phyloP scores from a whole-genome alignment of 2,329 filamentous ascomycete species.

The Monosporascus sp. region DNA sequence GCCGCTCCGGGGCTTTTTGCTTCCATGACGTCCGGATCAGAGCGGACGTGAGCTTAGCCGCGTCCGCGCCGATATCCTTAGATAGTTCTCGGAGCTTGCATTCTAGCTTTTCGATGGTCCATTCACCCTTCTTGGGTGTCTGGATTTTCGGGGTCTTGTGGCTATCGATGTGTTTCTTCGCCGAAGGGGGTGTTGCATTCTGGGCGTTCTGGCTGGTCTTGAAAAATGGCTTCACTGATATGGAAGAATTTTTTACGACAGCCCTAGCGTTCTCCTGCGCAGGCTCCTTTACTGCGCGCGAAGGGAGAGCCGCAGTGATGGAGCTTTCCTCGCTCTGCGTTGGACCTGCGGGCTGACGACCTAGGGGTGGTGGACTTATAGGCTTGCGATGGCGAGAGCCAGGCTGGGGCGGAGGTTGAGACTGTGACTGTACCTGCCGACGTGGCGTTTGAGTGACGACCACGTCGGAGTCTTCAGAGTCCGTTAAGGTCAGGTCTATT shows the following conservation, averaged over 20 bases:
- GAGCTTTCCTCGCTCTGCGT: slow-evolving; percentile 7
- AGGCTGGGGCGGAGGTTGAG: slow-evolving; percentile 10
- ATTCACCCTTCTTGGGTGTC: slow-evolving; percentile 31
- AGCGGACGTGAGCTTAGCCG: slow-evolving; percentile 38
- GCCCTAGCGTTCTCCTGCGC: slow-evolving; percentile 13
- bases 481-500: slow-evolving; percentile 18
- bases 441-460: slow-evolving; percentile 6
- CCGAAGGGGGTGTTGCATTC: slow-evolving; percentile 12
- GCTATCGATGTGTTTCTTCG: slow-evolving; percentile 11
- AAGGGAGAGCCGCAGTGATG: slow-evolving; percentile 15
- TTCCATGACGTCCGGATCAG: slow-evolving; percentile 42
- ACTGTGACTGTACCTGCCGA: slow-evolving; percentile 5
- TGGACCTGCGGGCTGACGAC: slow-evolving; percentile 9
- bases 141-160: slow-evolving; percentile 26
- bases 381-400: slow-evolving; percentile 14
- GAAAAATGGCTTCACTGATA: slow-evolving; percentile 2
- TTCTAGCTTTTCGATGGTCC: slow-evolving; percentile 40
- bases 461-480: slow-evolving; percentile 20
- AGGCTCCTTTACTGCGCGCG: slow-evolving; percentile 8
- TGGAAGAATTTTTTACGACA: slow-evolving; percentile 11
- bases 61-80: slow-evolving; percentile 39
- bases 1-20: slow-evolving; percentile 31
- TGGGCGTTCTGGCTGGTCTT: slow-evolving; percentile 11
- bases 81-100: slow-evolving; percentile 34
- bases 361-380: slow-evolving; percentile 12